Evolutionary conservation across 352 stramenopile species (phyloP).

Genomic region (Phytopythium litorale): DNA sequence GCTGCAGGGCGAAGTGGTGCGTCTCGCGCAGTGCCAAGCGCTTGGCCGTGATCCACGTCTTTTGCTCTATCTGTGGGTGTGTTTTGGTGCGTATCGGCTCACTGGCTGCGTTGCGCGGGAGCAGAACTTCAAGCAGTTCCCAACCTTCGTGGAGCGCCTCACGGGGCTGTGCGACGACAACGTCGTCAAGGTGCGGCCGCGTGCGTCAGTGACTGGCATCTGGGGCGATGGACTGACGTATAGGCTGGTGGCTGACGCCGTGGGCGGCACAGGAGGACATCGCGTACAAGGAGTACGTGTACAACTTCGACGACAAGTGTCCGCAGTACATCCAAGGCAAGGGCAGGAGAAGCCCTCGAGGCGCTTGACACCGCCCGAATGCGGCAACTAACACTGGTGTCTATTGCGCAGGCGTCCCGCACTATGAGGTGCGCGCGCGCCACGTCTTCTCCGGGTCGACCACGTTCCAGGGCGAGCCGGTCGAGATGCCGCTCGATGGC

Average conservation of each 20-base stretch:
- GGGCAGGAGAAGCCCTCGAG: background rate
- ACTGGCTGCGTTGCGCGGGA: background rate
- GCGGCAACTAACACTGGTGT: background rate
- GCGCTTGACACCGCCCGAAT: background rate
- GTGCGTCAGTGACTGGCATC: background rate
- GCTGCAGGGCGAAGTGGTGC: constrained; percentile 77
- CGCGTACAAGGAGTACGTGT: constrained; percentile 87
- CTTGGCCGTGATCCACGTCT: background rate
- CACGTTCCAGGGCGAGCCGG: constrained; percentile 74
- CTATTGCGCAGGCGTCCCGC: constrained; percentile 43
- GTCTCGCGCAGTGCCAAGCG: constrained; percentile 6
- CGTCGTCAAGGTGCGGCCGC: constrained; percentile 61
- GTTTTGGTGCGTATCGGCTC: background rate
- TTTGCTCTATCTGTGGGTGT: background rate
- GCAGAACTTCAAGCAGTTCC: constrained; percentile 82
- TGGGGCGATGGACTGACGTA: background rate
- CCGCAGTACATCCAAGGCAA: constrained; percentile 79
- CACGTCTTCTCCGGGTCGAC: constrained; percentile 81
- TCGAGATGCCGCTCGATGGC: constrained; percentile 70
- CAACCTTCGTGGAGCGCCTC: constrained; percentile 77
- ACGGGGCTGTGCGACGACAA: constrained; percentile 72
- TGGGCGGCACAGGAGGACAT: constrained; percentile 57
- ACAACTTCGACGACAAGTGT: constrained; percentile 87
- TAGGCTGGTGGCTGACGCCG: background rate
- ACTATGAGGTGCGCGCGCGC: constrained; percentile 78